Conservation (phyloP, 306 rosid genomes). For the Gillenia trifoliata region DNA sequence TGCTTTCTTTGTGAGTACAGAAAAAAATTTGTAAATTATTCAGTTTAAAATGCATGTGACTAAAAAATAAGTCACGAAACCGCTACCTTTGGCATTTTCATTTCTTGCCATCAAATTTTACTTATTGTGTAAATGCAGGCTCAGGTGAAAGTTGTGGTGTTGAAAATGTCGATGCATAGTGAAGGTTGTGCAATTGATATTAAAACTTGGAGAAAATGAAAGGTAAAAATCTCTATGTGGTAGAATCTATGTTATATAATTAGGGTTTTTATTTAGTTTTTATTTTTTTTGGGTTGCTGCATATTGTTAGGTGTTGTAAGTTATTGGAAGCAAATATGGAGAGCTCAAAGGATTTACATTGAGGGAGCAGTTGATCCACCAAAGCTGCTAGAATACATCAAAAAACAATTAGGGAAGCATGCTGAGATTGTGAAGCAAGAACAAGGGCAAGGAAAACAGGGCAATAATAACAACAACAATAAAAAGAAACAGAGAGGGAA, state of each 20-base stretch:
- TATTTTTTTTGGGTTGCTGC: too few relatives aligned
- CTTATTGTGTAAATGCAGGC: too few relatives aligned
- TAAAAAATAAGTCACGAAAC: too few relatives aligned
- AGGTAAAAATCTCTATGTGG: too few relatives aligned
- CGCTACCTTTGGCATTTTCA: too few relatives aligned
- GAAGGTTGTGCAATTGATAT: conserved; percentile 65
- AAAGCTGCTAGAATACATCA: conserved; percentile 34
- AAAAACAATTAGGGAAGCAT: conserved; percentile 49
- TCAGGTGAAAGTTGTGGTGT: conserved; percentile 37
- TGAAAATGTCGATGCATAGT: conserved; percentile 60
- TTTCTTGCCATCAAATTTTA: too few relatives aligned
- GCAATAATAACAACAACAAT: too few relatives aligned
- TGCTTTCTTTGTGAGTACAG: background rate
- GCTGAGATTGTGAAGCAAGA: conserved; percentile 42
- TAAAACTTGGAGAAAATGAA: conserved; percentile 42
- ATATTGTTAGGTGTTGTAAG: conserved; percentile 40
- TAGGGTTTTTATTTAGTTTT: too few relatives aligned
- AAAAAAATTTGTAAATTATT: too few relatives aligned
- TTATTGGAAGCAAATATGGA: conserved; percentile 46
- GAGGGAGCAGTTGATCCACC: conserved; percentile 46
- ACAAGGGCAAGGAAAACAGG: background rate
- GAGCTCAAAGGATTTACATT: conserved; percentile 51
- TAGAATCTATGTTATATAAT: too few relatives aligned
- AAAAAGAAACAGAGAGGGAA: background rate
- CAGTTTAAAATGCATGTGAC: too few relatives aligned